Conservation (phyloP, 2,329 filamentous ascomycete species). For the Clonostachys solani region DNA sequence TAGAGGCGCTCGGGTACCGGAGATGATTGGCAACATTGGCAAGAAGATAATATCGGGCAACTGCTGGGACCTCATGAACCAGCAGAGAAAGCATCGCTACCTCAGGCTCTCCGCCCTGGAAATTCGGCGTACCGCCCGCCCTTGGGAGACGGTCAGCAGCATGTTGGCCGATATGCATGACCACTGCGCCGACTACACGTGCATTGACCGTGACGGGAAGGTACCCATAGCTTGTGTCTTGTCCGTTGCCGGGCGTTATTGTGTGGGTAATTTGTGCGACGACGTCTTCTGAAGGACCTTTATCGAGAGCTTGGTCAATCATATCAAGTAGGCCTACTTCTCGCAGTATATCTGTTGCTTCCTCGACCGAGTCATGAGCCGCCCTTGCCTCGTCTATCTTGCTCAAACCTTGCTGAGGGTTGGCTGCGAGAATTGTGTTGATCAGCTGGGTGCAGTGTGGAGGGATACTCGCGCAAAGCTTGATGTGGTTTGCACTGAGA, state of each 20-base stretch:
- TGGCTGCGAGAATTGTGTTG: slow-evolving; percentile 82
- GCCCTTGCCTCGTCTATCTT: slow-evolving; percentile 67
- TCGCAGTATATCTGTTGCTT: slow-evolving; percentile 52
- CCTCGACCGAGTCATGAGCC: slow-evolving; percentile 20
- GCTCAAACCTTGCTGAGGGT: slow-evolving; percentile 72
- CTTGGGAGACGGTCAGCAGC: slow-evolving; percentile 58
- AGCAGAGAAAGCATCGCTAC: slow-evolving; percentile 72
- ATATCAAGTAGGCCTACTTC: slow-evolving; percentile 53
- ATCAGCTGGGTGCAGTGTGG: slow-evolving; percentile 82
- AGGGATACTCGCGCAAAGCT: slow-evolving; percentile 77
- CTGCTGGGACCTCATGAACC: slow-evolving; percentile 68
- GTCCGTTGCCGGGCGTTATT: slow-evolving; percentile 55
- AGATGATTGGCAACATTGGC: slow-evolving; percentile 87
- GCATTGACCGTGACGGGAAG: slow-evolving; percentile 65
- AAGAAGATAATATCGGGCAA: slow-evolving; percentile 80
- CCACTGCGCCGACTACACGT: slow-evolving; percentile 72
- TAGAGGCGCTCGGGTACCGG: slow-evolving; percentile 83
- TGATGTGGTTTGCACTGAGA: slow-evolving; percentile 79
- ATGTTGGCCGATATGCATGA: slow-evolving; percentile 75
- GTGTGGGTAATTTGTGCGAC: slow-evolving; percentile 74
- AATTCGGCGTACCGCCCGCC: slow-evolving; percentile 53
- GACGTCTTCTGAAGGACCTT: slow-evolving; percentile 65
- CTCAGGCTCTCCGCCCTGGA: slow-evolving; percentile 41
- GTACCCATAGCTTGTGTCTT: slow-evolving; percentile 61
- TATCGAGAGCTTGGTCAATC: slow-evolving; percentile 53